Percentiles rank a stretch among this genome's conserved stretches.
phyloP scores from a whole-genome alignment of 78 protist species.

The Bodo saltans region DNA sequence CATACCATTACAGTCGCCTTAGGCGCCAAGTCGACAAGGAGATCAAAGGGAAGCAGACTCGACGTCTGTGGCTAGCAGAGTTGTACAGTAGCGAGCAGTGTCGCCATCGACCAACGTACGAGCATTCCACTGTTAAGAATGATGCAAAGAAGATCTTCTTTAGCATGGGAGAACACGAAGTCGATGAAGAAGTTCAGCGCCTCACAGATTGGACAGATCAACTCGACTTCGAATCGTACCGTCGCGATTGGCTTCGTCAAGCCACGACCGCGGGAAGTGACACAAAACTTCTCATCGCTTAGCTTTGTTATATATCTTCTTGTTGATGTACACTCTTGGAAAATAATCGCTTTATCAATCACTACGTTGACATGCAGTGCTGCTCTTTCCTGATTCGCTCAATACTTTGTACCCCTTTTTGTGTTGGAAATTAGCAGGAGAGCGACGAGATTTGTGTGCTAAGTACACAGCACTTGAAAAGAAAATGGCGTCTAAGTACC shows the following conservation, averaged over 20 bases:
- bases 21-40: background rate
- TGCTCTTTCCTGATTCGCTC: no score
- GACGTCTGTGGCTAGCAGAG: background rate
- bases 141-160: background rate
- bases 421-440: no score
- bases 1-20: no score
- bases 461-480: no score
- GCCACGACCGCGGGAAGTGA: constrained; percentile 27
- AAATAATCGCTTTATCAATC: no score
- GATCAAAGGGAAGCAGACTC: background rate
- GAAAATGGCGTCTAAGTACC: no score
- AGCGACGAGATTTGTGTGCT: no score
- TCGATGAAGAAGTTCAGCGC: background rate
- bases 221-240: constrained; percentile 26
- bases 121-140: background rate
- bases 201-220: constrained; percentile 10
- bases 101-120: no score
- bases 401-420: no score
- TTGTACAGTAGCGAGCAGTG: background rate
- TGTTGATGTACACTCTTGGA: no score
- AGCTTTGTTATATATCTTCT: no score
- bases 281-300: background rate
- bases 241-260: background rate
- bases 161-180: background rate
- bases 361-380: no score